Conservation (phyloP, 176 grass and related monocot species). For the Rhynchospora pubera region DNA sequence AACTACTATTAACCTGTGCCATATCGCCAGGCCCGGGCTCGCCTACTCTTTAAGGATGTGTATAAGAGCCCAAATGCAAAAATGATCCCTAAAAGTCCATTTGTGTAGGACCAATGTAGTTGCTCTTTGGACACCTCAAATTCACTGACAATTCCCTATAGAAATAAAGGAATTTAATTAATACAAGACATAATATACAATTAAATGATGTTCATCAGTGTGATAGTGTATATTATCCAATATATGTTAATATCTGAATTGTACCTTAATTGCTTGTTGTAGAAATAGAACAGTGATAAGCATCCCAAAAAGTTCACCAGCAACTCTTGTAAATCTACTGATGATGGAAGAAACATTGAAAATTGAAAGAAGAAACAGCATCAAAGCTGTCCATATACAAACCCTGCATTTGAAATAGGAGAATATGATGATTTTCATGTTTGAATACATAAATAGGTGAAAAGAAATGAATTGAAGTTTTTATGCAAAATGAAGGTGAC, state of each 20-base stretch:
- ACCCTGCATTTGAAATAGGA: conserved; percentile 44
- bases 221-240: background rate
- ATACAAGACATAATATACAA: background rate
- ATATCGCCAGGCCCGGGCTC: conserved; percentile 62
- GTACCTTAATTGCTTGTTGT: conserved; percentile 85
- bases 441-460: background rate
- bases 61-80: conserved; percentile 71
- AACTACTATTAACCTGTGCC: conserved; percentile 42
- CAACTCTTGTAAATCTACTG: conserved; percentile 88
- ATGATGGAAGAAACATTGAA: conserved; percentile 77
- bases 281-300: conserved; percentile 84
- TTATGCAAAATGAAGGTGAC: background rate
- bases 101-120: conserved; percentile 81
- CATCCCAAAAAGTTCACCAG: conserved; percentile 97
- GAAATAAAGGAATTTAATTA: background rate
- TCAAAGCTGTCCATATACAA: conserved; percentile 84
- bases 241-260: background rate
- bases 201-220: background rate
- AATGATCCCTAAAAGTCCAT: conserved; percentile 70
- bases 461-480: background rate
- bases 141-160: conserved; percentile 68
- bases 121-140: conserved; percentile 48
- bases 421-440: conserved; percentile 8
- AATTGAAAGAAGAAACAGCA: conserved; percentile 70
- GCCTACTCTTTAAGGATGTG: conserved; percentile 52